Evolutionary conservation across 352 stramenopile species (phyloP), one percentile per base, ranked within the genome.

Genomic region (Phytophthora pseudosyringae): DNA sequence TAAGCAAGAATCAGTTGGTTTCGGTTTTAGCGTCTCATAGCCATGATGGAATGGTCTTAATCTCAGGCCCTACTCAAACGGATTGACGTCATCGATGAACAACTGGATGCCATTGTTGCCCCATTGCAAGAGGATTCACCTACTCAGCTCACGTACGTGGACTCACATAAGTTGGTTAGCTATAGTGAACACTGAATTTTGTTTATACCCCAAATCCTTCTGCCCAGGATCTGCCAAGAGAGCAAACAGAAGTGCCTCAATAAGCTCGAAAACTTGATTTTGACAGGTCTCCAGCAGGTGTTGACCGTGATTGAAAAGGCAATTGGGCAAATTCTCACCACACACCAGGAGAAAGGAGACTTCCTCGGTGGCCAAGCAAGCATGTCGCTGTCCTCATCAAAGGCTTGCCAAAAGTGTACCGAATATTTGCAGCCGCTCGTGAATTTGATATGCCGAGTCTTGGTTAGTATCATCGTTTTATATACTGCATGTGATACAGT

Each of bases 341-440:
- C 71, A 6, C 76, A 78, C 28, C 86, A 93, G 48, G 81, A 88
- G 39, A 95, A 95, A 61, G 67, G 25, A 26, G 86, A 95, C 46
- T 95, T 95, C 45, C 77, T 93, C 15, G 83, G 81, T 15, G 88
- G 81, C 26, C 76, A 91, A 67, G 64, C 75, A 10, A 91, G 86
- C 67, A 83, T 90, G 73, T 92, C 80, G 40, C 71, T 94, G 4
- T 88, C 83, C 1, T 86, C 73, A 36, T 92, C 86, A 31, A 80
- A 76, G 13, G 86, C 86, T 0, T 93, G 84, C 48, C 78, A 83
- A 28, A 85, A 82, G 36, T 87, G 80, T 46, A 78, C 83, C 8
- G 83, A 93, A n/a, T 91, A 87, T 54, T 69, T 95, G 5, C 71
- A 86, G 48, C 81, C 84, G 21, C 66, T 95, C 35, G 74, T 95